These are phyloP conservation scores for Mollisiaceae sp. DNA, from an alignment of 2,329 filamentous ascomycete species.

Conservation along the genomic window DNA sequence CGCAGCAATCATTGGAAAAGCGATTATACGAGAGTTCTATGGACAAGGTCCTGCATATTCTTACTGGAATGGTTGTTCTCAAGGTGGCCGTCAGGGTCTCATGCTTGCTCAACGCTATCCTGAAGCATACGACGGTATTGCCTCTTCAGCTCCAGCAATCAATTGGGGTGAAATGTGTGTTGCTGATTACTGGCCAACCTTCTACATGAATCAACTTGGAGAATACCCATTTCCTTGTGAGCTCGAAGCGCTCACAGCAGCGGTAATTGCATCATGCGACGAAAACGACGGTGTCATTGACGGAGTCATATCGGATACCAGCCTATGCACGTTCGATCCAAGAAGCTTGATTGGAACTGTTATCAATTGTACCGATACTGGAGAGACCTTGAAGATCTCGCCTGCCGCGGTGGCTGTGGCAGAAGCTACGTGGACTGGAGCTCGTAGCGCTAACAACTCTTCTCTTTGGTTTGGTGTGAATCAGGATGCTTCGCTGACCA, in stretches of 20 bases:
- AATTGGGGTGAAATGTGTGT: constrained; percentile 35
- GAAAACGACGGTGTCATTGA: constrained; percentile 30
- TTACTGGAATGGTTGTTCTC: constrained; percentile 47
- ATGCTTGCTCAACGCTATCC: constrained; percentile 47
- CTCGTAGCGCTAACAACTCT: neutral
- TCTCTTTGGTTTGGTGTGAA: constrained; percentile 5
- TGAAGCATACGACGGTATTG: constrained; percentile 47
- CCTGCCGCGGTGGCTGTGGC: neutral
- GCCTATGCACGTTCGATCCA: constrained; percentile 26
- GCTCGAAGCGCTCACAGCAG: constrained; percentile 25
- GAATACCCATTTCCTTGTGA: constrained; percentile 23
- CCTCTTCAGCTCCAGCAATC: constrained; percentile 46
- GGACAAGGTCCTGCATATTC: constrained; percentile 42
- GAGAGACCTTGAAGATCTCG: neutral
- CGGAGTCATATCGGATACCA: constrained; percentile 25
- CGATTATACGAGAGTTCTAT: constrained; percentile 43
- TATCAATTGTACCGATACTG: neutral
- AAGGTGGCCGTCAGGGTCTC: constrained; percentile 46
- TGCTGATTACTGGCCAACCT: constrained; percentile 16
- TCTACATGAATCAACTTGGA: constrained; percentile 28
- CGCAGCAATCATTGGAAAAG: constrained; percentile 43
- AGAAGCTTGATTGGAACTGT: constrained; percentile 18
- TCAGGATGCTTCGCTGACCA: neutral
- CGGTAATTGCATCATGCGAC: constrained; percentile 27
- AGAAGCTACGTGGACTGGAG: neutral